Conservation (phyloP, 1,139 yeast species). For the Kodamaea arcana region DNA sequence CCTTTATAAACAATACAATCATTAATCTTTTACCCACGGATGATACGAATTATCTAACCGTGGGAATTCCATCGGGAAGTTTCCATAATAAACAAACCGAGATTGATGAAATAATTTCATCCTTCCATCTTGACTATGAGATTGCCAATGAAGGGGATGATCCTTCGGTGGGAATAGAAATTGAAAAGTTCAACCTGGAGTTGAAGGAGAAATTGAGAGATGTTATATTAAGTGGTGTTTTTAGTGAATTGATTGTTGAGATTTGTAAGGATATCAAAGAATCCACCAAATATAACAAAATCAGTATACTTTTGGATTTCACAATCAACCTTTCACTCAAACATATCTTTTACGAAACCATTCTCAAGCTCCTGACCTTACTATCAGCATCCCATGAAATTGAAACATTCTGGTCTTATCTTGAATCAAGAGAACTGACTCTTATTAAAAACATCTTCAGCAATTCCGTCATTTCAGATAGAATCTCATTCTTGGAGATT, state of each 20-base stretch:
- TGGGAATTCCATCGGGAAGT: conserved; percentile 1
- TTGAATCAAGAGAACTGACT: conserved; percentile 29
- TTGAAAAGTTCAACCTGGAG: conserved; percentile 17
- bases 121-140: conserved; percentile 7
- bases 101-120: conserved; percentile 4
- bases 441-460: conserved; percentile 25
- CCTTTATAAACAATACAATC: neutral
- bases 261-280: neutral
- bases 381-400: conserved; percentile 21
- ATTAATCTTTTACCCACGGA: conserved; percentile 1
- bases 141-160: conserved; percentile 4
- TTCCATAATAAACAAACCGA: conserved; percentile 2
- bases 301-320: conserved; percentile 23
- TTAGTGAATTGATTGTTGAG: conserved; percentile 14
- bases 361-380: conserved; percentile 19
- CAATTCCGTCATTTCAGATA: conserved; percentile 26
- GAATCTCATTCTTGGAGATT: conserved; percentile 38
- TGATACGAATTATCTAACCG: conserved; percentile 2
- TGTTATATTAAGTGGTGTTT: conserved; percentile 16
- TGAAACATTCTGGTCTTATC: conserved; percentile 32
- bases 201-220: conserved; percentile 16
- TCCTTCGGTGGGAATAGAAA: conserved; percentile 11
- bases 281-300: conserved; percentile 11
- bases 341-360: conserved; percentile 20
- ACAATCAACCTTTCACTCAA: conserved; percentile 20